A percentile compares a stretch with the other conserved stretches of the same genome.
These are phyloP conservation scores for Rhododendron henanense DNA, from an alignment of 148 eudicot genomes.

Conservation along the genomic window DNA sequence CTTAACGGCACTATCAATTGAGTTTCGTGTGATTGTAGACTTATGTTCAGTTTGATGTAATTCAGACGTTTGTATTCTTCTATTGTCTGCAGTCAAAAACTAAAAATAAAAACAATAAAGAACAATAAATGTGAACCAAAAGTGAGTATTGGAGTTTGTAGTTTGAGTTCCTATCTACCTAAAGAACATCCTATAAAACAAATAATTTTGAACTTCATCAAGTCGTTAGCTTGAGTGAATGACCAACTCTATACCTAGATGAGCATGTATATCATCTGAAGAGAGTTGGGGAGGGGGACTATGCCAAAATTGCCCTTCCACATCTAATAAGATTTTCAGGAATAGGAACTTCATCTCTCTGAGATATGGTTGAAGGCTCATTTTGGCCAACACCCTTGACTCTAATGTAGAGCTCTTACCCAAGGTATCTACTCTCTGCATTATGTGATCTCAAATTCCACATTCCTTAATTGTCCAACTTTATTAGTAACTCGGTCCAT, in stretches of 20 bases:
- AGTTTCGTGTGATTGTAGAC: too few species aligned
- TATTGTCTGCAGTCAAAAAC: neutral
- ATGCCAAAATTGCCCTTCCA: constrained; percentile 8
- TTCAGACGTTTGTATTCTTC: too few species aligned
- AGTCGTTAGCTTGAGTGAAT: too few species aligned
- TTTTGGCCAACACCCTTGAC: constrained; percentile 12
- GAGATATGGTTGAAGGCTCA: constrained; percentile 13
- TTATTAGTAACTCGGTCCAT: constrained; percentile 22
- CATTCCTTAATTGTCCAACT: constrained; percentile 23
- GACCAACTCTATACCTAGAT: neutral
- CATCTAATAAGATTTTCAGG: constrained; percentile 19
- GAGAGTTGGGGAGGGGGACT: neutral
- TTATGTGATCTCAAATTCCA: constrained; percentile 28
- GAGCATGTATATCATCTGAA: neutral
- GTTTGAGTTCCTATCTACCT: too few species aligned
- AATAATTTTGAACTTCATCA: too few species aligned
- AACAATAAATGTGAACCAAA: neutral
- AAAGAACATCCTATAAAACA: too few species aligned
- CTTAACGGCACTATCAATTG: neutral
- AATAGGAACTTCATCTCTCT: constrained; percentile 17
- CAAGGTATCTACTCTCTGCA: constrained; percentile 23
- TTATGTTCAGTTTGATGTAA: too few species aligned
- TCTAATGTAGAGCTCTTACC: constrained; percentile 24
- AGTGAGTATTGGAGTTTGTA: too few species aligned
- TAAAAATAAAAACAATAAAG: too few species aligned